Evolutionary conservation across 2,329 filamentous ascomycete species (phyloP), one percentile per base, ranked within the genome.

Genomic region (Cytospora paraplurivora): DNA sequence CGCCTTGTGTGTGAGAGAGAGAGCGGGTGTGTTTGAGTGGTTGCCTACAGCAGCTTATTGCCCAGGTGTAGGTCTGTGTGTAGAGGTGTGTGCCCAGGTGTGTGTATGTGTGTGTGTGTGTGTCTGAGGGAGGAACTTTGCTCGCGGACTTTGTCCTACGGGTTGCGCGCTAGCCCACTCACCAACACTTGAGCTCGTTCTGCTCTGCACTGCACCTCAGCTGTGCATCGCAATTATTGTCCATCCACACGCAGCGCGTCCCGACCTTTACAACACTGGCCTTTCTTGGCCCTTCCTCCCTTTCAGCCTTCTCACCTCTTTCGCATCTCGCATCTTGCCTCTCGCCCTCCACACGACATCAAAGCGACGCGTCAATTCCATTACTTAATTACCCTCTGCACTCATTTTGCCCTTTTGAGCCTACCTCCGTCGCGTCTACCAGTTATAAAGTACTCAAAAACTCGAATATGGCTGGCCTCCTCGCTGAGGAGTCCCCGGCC

Each of bases 331-430:
- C 56, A 44, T 51, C 56, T 21, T 38, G n/a, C 56, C 6, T 44
- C 41, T 35, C 47, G 7, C 35, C n/a, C 5, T 19, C 59, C 37
- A 19, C 38, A 35, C 6, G 35, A 55, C 59, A 50, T 38, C 51
- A 61, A 15, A 55, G 37, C 38, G 56, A 65, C 63, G 63, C 63
- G 63, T 65, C 63, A 56, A 49, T 34, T 44, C n/a, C 56, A 62
- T 59, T 56, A 38, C 27, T 49, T 7, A 17, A n/a, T 12, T 52
- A 32, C 51, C 47, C 21, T 27, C 37, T 38, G 44, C 56, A 51
- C 52, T 49, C 56, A 54, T 32, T 33, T n/a, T n/a, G n/a, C 50
- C 15, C 38, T 27, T 41, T 33, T 19, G 19, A 27, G 19, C 44
- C 44, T 35, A 19, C 17, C 17, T 50, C 27, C 51, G 55, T 60